phyloP scores from a whole-genome alignment of 805 yeast genomes.

The Clavispora vitiphila region DNA sequence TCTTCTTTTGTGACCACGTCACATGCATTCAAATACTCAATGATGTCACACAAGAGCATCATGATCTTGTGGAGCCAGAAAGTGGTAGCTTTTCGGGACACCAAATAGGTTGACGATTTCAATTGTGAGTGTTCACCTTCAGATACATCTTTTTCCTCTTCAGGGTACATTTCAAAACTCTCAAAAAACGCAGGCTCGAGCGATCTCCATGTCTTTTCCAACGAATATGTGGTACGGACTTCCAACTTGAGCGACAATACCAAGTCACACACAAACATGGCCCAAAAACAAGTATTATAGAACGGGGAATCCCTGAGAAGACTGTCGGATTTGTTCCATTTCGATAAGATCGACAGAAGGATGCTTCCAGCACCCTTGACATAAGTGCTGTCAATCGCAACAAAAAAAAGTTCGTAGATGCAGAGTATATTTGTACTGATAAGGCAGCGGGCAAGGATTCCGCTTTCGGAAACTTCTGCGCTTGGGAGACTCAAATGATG shows the following conservation, averaged over 20 bases:
- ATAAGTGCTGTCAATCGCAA: conserved; percentile 33
- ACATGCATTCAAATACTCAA: conserved; percentile 24
- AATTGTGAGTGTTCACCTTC: background rate
- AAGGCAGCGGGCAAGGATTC: conserved; percentile 31
- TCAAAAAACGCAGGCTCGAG: conserved; percentile 29
- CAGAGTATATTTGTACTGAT: conserved; percentile 34
- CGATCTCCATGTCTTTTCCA: conserved; percentile 27
- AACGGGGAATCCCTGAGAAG: conserved; percentile 26
- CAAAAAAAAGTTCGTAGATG: conserved; percentile 35
- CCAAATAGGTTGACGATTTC: conserved; percentile 6
- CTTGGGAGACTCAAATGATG: conserved; percentile 24
- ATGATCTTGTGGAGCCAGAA: conserved; percentile 36
- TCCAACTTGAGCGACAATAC: conserved; percentile 29
- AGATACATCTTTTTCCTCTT: conserved; percentile 2
- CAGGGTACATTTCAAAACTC: conserved; percentile 9
- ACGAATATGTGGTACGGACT: conserved; percentile 28
- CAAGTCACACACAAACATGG: conserved; percentile 30
- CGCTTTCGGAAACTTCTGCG: conserved; percentile 20
- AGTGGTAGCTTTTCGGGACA: conserved; percentile 14
- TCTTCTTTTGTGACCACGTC: conserved; percentile 26
- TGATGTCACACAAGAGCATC: conserved; percentile 22
- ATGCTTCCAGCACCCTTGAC: conserved; percentile 35
- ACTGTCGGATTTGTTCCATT: conserved; percentile 13
- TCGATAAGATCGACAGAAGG: conserved; percentile 24
- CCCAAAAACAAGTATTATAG: conserved; percentile 33